These are phyloP conservation scores for Meyerozyma guilliermondii DNA, from an alignment of 1,139 yeast species.

Conservation along the genomic window DNA sequence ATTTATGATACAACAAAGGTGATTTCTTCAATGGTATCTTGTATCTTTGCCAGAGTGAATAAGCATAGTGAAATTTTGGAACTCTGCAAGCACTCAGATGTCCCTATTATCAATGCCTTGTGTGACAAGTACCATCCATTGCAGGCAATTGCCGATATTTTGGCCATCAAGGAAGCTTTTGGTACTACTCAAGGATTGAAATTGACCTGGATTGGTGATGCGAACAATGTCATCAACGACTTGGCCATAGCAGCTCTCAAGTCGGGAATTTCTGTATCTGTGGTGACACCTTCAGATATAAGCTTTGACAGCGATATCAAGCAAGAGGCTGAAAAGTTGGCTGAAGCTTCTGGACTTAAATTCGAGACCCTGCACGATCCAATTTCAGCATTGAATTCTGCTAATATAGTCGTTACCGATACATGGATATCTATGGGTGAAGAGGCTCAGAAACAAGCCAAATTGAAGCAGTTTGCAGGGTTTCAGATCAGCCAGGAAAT, in stretches of 20 bases:
- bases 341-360: constrained; percentile 46
- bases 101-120: constrained; percentile 88
- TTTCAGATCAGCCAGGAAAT: constrained; percentile 75
- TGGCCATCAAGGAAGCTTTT: constrained; percentile 80
- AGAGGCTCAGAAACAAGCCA: constrained; percentile 68
- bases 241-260: constrained; percentile 86
- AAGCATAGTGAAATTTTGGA: constrained; percentile 77
- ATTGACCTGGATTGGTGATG: constrained; percentile 94
- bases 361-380: constrained; percentile 75
- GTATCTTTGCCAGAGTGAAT: constrained; percentile 94
- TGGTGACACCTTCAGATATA: constrained; percentile 78
- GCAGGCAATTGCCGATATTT: constrained; percentile 88
- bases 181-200: constrained; percentile 58
- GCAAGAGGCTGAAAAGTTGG: constrained; percentile 49
- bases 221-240: constrained; percentile 93
- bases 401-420: constrained; percentile 90
- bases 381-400: constrained; percentile 57
- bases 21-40: constrained; percentile 90
- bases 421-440: constrained; percentile 99
- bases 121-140: constrained; percentile 93
- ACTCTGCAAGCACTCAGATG: constrained; percentile 68
- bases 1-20: constrained; percentile 84
- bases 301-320: constrained; percentile 58
- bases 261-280: constrained; percentile 75
- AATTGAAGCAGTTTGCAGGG: constrained; percentile 76